Evolutionary conservation across 129 eudicot genomes (phyloP), one percentile per base, ranked within the genome.

Genomic region (Lonicera japonica): DNA sequence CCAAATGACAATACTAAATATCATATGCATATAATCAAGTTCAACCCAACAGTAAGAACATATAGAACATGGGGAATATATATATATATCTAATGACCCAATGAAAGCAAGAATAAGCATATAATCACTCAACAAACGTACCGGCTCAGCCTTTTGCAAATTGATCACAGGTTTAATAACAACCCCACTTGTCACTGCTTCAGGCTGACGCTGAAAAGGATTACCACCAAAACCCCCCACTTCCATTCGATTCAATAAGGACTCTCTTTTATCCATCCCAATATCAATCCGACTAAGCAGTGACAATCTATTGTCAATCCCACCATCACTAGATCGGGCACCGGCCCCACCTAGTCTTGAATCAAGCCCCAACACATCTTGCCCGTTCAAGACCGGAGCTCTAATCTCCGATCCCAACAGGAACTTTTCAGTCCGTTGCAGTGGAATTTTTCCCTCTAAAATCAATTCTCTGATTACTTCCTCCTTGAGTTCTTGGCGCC

Each of bases 401-500:
- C 0, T 15, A 19, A 22, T 1, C 41, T 20, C 20, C 11, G n/a
- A 63, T 20, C 24, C 48, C 25, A 10, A 12, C 24, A 19, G 18
- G 29, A 21, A 63, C 68, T 56, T 54, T 21, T 46, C 19, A 5
- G 10, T 21, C 24, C n/a, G 22, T 63, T 12, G 40, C 23, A 39
- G 39, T 41, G 50, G n/a, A 63, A 15, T 7, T 12, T 17, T 23
- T 61, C 53, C 52, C 45, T 45, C 25, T 54, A 29, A 6, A 1
- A 29, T 29, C 36, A 29, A 6, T 29, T 29, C 36, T 29, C 36
- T 29, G 6, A 29, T 25, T 1, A 47, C 60, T 21, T 65, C 70
- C 0, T 56, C 60, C 25, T 53, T 50, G 29, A 65, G 69, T 13
- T 64, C 46, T n/a, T 58, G 69, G n/a, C 58, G 69, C 7, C 36